Evolutionary conservation across 2,329 filamentous ascomycete genomes (phyloP).

Genomic region (Verticillium tricorpus): DNA sequence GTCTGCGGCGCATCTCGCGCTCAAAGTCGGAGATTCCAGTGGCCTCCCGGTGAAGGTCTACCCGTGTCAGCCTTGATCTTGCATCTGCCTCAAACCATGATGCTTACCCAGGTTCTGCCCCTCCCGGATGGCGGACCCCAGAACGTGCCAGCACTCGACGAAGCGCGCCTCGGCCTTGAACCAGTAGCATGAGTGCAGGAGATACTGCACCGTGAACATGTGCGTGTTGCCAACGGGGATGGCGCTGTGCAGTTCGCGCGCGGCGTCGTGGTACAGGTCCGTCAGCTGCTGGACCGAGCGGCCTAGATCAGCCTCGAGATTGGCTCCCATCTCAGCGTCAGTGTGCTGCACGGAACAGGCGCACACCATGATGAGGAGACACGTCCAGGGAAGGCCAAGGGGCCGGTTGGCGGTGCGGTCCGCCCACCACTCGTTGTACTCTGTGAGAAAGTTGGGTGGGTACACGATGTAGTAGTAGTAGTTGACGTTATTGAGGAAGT

Average conservation of each 20-base stretch:
- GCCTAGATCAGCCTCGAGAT: constrained; percentile 25
- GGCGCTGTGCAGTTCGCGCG: constrained; percentile 25
- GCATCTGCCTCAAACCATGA: background rate
- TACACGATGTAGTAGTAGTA: constrained; percentile 35
- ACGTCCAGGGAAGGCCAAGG: constrained; percentile 31
- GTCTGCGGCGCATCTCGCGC: constrained; percentile 27
- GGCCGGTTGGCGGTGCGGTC: constrained; percentile 21
- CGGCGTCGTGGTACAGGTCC: constrained; percentile 27
- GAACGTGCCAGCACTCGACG: constrained; percentile 31
- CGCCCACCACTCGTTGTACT: constrained; percentile 31
- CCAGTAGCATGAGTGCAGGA: constrained; percentile 33
- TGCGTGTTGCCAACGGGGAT: constrained; percentile 28
- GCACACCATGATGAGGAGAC: constrained; percentile 31
- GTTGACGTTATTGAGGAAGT: constrained; percentile 31
- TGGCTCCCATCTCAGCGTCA: constrained; percentile 22
- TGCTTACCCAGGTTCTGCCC: constrained; percentile 29
- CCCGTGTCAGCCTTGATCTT: background rate
- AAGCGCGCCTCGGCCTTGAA: constrained; percentile 31
- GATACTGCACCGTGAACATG: constrained; percentile 26
- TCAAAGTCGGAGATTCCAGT: constrained; percentile 22
- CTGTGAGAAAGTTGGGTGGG: constrained; percentile 26
- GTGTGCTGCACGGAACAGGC: constrained; percentile 32
- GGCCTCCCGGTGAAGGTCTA: background rate
- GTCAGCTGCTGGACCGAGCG: constrained; percentile 22
- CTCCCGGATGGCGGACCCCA: constrained; percentile 29